These are phyloP conservation scores for Chaetomidium leptoderma DNA, from an alignment of 495 filamentous ascomycete genomes.

Conservation along the genomic window DNA sequence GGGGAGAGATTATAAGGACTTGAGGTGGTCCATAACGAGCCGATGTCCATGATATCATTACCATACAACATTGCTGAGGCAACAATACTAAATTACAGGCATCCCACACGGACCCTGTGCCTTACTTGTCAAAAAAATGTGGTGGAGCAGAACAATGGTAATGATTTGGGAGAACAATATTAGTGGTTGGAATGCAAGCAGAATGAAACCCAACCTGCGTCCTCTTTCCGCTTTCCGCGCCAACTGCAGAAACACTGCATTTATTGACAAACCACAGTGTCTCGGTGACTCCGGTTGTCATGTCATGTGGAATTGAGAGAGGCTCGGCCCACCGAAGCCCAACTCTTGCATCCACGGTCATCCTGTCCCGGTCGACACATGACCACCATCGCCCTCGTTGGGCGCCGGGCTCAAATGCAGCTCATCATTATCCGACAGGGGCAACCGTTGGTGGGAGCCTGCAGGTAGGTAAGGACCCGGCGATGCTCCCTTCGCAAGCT, in stretches of 20 bases:
- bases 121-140: neutral
- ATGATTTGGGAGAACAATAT: neutral
- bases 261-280: neutral
- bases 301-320: neutral
- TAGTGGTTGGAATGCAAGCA: constrained; percentile 2
- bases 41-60: neutral
- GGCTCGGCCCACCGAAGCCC: no score
- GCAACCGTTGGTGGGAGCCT: no score
- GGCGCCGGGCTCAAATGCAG: no score
- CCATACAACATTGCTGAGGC: neutral
- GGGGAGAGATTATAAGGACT: neutral
- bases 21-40: neutral
- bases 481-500: no score
- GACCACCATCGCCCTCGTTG: no score
- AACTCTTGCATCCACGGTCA: no score
- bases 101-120: neutral
- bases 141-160: constrained; percentile 5
- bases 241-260: neutral
- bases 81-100: constrained; percentile 1
- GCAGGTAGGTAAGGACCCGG: no score
- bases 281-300: neutral
- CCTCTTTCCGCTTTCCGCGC: neutral
- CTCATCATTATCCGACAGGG: no score
- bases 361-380: no score
- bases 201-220: neutral